These are phyloP conservation scores for Schwanniomyces vanrijiae DNA, from an alignment of 805 yeast species.

Conservation along the genomic window DNA sequence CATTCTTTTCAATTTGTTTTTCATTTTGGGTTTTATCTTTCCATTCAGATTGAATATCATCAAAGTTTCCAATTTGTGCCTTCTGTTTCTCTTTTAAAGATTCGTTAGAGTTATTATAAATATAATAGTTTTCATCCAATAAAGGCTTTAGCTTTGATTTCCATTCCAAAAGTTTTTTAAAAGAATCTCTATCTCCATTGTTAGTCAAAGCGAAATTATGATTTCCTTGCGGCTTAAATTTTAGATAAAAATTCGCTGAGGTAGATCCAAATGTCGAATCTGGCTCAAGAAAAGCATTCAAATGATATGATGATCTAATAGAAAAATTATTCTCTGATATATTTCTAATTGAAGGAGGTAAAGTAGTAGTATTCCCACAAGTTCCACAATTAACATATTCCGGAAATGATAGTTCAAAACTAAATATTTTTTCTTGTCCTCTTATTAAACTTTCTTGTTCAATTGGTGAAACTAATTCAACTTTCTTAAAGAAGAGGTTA, in stretches of 20 bases:
- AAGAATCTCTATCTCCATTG: not conserved
- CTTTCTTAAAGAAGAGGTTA: not conserved
- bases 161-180: not conserved
- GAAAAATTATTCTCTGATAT: not conserved
- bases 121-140: constrained; percentile 2
- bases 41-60: not conserved
- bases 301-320: not conserved
- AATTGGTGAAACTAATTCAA: not conserved
- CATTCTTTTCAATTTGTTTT: not conserved
- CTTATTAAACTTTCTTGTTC: not conserved
- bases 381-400: not conserved
- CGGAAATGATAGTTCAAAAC: constrained; percentile 2
- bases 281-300: constrained; percentile 1
- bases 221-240: constrained; percentile 3
- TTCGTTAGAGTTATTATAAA: not conserved
- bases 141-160: constrained; percentile 1
- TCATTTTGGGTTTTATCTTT: not conserved
- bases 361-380: not conserved
- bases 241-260: not conserved
- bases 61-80: not conserved
- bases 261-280: not conserved
- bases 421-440: not conserved
- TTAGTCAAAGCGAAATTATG: not conserved
- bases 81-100: not conserved
- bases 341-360: not conserved